Conservation (phyloP, 306 rosid species). For the Castanea sativa region DNA sequence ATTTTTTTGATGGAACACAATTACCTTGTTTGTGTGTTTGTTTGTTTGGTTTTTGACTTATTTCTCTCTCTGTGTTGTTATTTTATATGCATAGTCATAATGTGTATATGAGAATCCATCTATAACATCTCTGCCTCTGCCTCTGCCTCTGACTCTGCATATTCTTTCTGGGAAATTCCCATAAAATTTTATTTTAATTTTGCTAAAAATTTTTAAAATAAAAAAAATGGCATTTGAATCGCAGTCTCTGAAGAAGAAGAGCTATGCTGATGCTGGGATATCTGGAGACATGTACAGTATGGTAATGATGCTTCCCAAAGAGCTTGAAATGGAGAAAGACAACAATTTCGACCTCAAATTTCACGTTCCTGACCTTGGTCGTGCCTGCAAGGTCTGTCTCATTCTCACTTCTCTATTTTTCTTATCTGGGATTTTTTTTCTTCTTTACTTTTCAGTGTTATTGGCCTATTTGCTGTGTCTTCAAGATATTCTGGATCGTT, state of each 20-base stretch:
- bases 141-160: not conserved
- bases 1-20: not conserved
- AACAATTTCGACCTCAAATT: conserved; percentile 36
- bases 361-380: conserved; percentile 55
- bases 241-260: conserved; percentile 46
- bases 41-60: not conserved
- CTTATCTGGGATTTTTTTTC: not conserved
- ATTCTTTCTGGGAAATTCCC: no score
- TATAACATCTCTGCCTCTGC: not conserved
- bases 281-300: conserved; percentile 53
- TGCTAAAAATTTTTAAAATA: not conserved
- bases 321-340: conserved; percentile 37
- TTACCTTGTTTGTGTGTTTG: not conserved
- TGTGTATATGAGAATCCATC: not conserved
- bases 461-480: not conserved
- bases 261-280: conserved; percentile 24
- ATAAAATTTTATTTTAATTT: not conserved
- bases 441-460: not conserved
- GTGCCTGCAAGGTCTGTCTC: conserved; percentile 31
- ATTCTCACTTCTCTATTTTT: not conserved
- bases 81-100: not conserved
- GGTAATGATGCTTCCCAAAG: conserved; percentile 39
- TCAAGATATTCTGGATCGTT: not conserved
- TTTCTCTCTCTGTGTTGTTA: not conserved
- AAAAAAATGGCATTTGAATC: conserved; percentile 51